Evolutionary conservation across 1,284 basidiomycete species (phyloP).

Genomic region (Sporisorium graminicola): DNA sequence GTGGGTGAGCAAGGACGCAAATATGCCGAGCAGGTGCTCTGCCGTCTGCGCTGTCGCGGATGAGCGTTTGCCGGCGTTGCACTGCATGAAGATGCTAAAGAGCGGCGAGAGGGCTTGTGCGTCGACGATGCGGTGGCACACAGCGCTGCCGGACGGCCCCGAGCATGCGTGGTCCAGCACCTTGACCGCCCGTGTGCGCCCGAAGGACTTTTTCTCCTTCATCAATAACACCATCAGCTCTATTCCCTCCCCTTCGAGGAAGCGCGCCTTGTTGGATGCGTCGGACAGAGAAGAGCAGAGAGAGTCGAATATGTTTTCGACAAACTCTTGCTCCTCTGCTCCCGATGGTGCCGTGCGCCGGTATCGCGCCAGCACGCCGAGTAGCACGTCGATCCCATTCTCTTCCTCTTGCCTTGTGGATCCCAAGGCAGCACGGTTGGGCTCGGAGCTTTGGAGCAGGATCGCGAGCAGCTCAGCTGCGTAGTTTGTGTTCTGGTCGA

Average conservation of each 20-base stretch:
- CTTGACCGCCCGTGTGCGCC: slow-evolving; percentile 74
- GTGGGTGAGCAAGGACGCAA: slow-evolving; percentile 89
- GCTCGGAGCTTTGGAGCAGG: slow-evolving; percentile 75
- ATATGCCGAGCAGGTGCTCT: slow-evolving; percentile 86
- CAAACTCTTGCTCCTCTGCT: slow-evolving; percentile 92
- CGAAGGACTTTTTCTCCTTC: slow-evolving; percentile 81
- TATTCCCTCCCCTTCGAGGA: slow-evolving; percentile 86
- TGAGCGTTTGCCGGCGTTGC: slow-evolving; percentile 17
- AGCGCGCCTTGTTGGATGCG: slow-evolving; percentile 18
- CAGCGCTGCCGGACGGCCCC: slow-evolving; percentile 75
- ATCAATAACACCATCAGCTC: slow-evolving; percentile 97
- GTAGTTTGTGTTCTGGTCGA: slow-evolving; percentile 70
- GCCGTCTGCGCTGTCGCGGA: slow-evolving; percentile 74
- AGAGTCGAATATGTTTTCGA: slow-evolving; percentile 94
- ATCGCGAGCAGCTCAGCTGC: slow-evolving; percentile 81
- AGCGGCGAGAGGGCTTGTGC: slow-evolving; percentile 86
- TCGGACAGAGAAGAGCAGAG: slow-evolving; percentile 80
- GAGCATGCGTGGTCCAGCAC: slow-evolving; percentile 91
- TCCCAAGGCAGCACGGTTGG: slow-evolving; percentile 26
- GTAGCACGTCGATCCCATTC: slow-evolving; percentile 82
- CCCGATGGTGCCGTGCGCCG: slow-evolving; percentile 83
- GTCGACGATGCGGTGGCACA: slow-evolving; percentile 76
- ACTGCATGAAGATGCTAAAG: slow-evolving; percentile 93
- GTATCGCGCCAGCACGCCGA: slow-evolving; percentile 80
- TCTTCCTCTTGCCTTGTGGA: slow-evolving; percentile 67